phyloP scores from a whole-genome alignment of 2,329 filamentous ascomycete genomes.

The Fusarium duplospermum region DNA sequence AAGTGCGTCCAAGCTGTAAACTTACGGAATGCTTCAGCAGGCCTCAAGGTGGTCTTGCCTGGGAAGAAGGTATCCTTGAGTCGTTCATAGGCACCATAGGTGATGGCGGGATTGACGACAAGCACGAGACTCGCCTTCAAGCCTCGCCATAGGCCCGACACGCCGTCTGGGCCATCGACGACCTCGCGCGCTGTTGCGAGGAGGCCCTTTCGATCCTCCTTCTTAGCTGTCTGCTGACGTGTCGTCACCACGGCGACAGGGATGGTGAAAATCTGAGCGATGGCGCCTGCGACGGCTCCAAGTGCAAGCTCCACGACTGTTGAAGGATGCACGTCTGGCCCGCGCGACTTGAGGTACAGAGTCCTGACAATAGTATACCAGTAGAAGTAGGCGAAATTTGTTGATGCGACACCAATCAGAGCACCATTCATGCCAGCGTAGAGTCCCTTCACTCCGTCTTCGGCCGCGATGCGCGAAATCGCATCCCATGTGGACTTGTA shows the following conservation, averaged over 20 bases:
- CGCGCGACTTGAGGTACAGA: constrained; percentile 76
- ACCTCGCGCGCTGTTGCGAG: constrained; percentile 91
- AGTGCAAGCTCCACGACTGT: constrained; percentile 86
- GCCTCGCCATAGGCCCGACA: constrained; percentile 91
- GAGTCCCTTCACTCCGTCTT: constrained; percentile 83
- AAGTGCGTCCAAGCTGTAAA: constrained; percentile 39
- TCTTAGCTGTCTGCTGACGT: constrained; percentile 91
- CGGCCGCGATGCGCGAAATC: constrained; percentile 82
- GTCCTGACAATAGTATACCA: constrained; percentile 93
- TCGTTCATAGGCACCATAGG: constrained; percentile 95
- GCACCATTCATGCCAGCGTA: constrained; percentile 91
- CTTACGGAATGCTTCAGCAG: constrained; percentile 93
- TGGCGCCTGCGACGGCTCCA: constrained; percentile 86
- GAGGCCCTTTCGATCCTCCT: constrained; percentile 85
- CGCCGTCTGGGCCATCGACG: constrained; percentile 88
- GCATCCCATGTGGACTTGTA: constrained; percentile 92
- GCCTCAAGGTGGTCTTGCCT: constrained; percentile 77
- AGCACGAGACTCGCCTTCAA: constrained; percentile 95
- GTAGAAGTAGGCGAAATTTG: constrained; percentile 99
- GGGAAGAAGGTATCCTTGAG: constrained; percentile 83
- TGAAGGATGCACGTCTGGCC: constrained; percentile 68
- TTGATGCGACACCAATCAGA: constrained; percentile 91
- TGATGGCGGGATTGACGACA: constrained; percentile 96
- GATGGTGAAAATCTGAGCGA: constrained; percentile 96
- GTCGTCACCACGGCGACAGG: constrained; percentile 96